Percentiles rank a stretch among this genome's conserved stretches.
Conservation (phyloP, 2,329 filamentous ascomycete genomes). For the Fusarium pseudoanthophilum region DNA sequence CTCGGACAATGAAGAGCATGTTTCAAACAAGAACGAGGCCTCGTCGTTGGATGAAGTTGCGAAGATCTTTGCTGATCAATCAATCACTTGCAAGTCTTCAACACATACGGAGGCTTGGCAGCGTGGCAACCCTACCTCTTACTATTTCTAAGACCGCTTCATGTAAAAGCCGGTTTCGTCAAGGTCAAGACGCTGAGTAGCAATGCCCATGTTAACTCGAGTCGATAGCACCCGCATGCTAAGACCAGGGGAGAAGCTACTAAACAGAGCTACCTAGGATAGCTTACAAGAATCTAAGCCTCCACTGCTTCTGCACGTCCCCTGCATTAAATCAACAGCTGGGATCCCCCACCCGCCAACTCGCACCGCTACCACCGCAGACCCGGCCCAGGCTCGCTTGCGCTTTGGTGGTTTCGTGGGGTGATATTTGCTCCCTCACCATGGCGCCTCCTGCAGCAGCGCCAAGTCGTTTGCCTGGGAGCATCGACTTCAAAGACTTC, state of each 20-base stretch:
- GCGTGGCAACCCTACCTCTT: constrained; percentile 22
- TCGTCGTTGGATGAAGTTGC: constrained; percentile 7
- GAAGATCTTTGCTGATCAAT: constrained; percentile 23
- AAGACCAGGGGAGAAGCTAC: constrained; percentile 16
- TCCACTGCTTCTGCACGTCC: constrained; percentile 26
- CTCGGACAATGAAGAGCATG: neutral
- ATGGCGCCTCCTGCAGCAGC: constrained; percentile 32
- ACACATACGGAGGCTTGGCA: constrained; percentile 10
- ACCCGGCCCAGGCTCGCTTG: constrained; percentile 41
- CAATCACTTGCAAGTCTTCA: constrained; percentile 6
- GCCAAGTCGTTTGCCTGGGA: constrained; percentile 20
- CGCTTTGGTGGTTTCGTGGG: constrained; percentile 40
- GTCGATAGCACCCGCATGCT: constrained; percentile 40
- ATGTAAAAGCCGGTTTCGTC: constrained; percentile 22
- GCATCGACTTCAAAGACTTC: constrained; percentile 1
- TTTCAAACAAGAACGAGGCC: constrained; percentile 27
- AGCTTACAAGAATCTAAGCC: constrained; percentile 26
- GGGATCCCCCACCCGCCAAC: constrained; percentile 34
- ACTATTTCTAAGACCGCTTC: constrained; percentile 16
- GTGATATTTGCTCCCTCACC: constrained; percentile 43
- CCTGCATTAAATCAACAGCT: constrained; percentile 42
- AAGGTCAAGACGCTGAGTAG: constrained; percentile 14
- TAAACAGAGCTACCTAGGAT: neutral
- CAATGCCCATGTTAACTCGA: constrained; percentile 5
- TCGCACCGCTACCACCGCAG: constrained; percentile 44